These are phyloP conservation scores for Apiospora pterosperma DNA, from an alignment of 2,329 filamentous ascomycete genomes.

Conservation along the genomic window DNA sequence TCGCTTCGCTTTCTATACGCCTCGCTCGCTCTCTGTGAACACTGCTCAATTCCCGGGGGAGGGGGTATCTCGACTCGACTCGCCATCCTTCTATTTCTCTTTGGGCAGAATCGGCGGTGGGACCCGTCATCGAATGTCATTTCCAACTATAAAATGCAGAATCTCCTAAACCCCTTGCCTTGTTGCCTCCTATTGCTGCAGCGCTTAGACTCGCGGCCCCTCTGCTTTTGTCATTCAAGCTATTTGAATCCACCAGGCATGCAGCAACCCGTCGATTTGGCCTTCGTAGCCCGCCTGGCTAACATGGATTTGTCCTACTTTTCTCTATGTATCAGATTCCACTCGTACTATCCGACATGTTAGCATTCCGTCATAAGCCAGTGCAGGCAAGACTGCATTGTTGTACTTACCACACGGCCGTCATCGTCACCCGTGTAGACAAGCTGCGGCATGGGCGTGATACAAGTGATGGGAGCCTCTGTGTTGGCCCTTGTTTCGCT, in stretches of 20 bases:
- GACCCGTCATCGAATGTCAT: not conserved
- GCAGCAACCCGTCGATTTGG: not conserved
- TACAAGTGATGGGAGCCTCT: constrained; percentile 76
- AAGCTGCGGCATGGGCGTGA: constrained; percentile 75
- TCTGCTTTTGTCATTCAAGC: not conserved
- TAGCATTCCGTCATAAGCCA: constrained; percentile 6
- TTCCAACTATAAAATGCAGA: constrained; percentile 1
- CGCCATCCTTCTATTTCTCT: not conserved
- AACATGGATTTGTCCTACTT: constrained; percentile 38
- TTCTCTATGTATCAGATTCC: constrained; percentile 57
- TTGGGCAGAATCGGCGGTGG: not conserved
- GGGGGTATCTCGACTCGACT: not conserved
- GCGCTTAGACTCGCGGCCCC: not conserved
- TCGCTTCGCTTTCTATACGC: not conserved
- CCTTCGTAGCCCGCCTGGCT: constrained; percentile 17
- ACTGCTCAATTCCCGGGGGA: not conserved
- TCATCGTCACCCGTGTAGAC: constrained; percentile 95
- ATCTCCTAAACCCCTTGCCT: not conserved
- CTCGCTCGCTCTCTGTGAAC: not conserved
- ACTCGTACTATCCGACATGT: constrained; percentile 51
- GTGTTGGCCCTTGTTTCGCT: constrained; percentile 56
- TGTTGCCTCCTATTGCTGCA: not conserved
- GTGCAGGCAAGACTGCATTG: not conserved
- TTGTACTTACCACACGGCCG: constrained; percentile 73
- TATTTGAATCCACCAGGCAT: not conserved